Conservation (phyloP, 1,139 yeast genomes). For the Taphrina communis region DNA sequence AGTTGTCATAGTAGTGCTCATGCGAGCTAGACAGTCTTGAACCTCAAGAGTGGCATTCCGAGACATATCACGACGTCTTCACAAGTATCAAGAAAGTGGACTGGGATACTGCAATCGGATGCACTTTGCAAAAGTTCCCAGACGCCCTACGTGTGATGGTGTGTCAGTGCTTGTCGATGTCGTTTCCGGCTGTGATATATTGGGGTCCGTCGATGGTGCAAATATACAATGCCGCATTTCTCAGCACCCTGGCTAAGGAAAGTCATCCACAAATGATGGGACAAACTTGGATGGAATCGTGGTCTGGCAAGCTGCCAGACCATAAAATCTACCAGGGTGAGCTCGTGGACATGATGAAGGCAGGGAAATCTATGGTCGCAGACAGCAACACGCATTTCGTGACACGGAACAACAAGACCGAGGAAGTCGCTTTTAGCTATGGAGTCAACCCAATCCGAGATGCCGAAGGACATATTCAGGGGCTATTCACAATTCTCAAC, state of each 20-base stretch:
- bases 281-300: conserved; percentile 1
- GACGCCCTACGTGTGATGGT: conserved; percentile 15
- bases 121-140: background rate
- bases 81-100: background rate
- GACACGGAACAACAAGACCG: background rate
- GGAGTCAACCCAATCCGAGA: background rate
- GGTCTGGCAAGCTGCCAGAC: background rate
- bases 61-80: conserved; percentile 1
- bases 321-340: background rate
- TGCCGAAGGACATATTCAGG: conserved; percentile 4
- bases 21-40: conserved; percentile 6
- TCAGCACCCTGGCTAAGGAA: background rate
- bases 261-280: conserved; percentile 24
- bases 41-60: conserved; percentile 23
- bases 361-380: conserved; percentile 3
- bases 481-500: background rate
- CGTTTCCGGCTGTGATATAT: conserved; percentile 1
- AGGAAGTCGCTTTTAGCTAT: conserved; percentile 9
- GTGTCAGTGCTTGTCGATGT: conserved; percentile 4
- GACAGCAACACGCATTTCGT: background rate
- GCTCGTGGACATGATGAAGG: background rate
- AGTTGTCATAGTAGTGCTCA: background rate
- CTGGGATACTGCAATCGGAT: background rate
- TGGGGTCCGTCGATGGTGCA: conserved; percentile 18
- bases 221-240: conserved; percentile 15